A percentile compares a stretch with the other conserved stretches of the same genome.
These are phyloP conservation scores for Cladophialophora exuberans DNA, from an alignment of 2,329 filamentous ascomycete genomes.

Conservation along the genomic window DNA sequence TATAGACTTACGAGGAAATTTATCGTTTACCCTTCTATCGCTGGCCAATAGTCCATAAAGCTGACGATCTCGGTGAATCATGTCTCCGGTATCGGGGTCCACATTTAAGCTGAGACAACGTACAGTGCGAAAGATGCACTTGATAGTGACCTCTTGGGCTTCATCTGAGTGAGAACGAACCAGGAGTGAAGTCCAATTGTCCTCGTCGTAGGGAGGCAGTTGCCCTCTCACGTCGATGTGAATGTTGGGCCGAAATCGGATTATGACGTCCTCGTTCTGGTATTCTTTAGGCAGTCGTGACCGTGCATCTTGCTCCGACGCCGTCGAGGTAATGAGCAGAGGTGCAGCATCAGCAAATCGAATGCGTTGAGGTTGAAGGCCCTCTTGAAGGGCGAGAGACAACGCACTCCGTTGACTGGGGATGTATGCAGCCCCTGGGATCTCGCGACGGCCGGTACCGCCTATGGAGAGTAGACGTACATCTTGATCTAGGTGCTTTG, in stretches of 20 bases:
- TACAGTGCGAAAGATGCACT: constrained; percentile 32
- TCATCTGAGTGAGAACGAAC: constrained; percentile 27
- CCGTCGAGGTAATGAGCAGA: constrained; percentile 29
- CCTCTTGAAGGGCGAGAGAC: constrained; percentile 28
- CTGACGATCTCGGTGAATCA: constrained; percentile 30
- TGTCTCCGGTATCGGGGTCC: constrained; percentile 31
- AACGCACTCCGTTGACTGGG: constrained; percentile 29
- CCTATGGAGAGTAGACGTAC: constrained; percentile 30
- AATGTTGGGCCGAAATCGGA: constrained; percentile 30
- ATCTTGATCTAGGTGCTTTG: constrained; percentile 29
- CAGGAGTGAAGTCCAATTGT: constrained; percentile 31
- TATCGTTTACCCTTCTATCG: constrained; percentile 31
- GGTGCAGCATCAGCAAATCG: constrained; percentile 32
- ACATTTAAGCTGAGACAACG: constrained; percentile 32
- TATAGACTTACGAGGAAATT: constrained; percentile 29
- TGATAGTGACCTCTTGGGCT: constrained; percentile 31
- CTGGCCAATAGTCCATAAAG: constrained; percentile 31
- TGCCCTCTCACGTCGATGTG: constrained; percentile 28
- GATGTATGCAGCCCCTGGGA: constrained; percentile 32
- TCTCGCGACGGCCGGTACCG: constrained; percentile 31
- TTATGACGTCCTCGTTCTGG: constrained; percentile 30
- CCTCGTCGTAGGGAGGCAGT: constrained; percentile 30
- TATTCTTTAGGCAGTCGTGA: constrained; percentile 25
- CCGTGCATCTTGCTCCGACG: constrained; percentile 29
- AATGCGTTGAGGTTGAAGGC: constrained; percentile 31